These are phyloP conservation scores for Podospora pseudoanserina DNA, from an alignment of 495 filamentous ascomycete genomes.

Conservation along the genomic window DNA sequence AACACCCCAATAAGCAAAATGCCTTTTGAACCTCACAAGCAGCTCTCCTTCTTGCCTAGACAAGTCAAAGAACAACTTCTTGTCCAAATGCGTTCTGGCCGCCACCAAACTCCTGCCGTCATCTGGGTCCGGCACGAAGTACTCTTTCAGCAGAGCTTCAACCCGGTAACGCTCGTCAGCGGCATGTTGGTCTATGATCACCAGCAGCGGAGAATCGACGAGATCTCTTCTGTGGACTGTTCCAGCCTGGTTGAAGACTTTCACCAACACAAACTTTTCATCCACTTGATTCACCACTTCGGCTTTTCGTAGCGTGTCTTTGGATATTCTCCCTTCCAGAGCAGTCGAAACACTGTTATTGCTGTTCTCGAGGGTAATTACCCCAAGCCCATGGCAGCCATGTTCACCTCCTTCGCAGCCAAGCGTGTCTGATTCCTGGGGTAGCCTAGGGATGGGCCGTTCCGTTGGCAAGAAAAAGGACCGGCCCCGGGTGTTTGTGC, in stretches of 20 bases:
- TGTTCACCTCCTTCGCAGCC: conserved; percentile 2
- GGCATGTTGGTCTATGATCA: conserved; percentile 91
- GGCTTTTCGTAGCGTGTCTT: conserved; percentile 57
- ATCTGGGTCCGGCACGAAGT: conserved; percentile 27
- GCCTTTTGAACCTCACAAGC: conserved; percentile 49
- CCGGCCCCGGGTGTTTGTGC: conserved; percentile 21
- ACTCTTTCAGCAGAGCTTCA: conserved; percentile 57
- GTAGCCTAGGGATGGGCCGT: conserved; percentile 34
- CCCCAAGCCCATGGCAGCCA: conserved; percentile 10
- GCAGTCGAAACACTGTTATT: conserved; percentile 13
- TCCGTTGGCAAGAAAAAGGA: conserved; percentile 40
- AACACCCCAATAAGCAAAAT: conserved; percentile 73
- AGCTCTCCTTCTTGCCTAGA: conserved; percentile 54
- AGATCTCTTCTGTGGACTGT: background rate
- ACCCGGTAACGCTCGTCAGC: conserved; percentile 85
- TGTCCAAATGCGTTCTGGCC: conserved; percentile 34
- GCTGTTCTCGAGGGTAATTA: conserved; percentile 12
- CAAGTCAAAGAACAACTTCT: conserved; percentile 60
- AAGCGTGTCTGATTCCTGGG: conserved; percentile 21
- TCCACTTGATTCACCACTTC: conserved; percentile 80
- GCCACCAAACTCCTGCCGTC: conserved; percentile 10
- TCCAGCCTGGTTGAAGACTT: conserved; percentile 36
- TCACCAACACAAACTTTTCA: conserved; percentile 79
- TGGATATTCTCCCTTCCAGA: conserved; percentile 59
- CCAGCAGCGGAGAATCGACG: conserved; percentile 41